Conservation (phyloP, 345 rosid species). For the Bruguiera parviflora region DNA sequence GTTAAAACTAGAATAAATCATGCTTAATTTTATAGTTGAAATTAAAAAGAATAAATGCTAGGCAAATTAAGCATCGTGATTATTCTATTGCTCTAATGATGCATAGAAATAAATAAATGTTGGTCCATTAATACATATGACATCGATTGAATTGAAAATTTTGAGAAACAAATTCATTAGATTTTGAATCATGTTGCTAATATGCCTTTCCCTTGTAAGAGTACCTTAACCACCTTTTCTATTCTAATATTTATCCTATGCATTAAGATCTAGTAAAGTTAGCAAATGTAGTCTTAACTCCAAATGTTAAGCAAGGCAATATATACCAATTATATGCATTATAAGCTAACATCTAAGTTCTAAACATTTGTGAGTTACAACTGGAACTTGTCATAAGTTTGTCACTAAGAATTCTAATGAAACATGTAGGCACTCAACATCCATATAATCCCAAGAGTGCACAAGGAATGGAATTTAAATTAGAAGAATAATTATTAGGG, state of each 20-base stretch:
- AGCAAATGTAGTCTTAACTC: not conserved
- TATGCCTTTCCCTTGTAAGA: constrained; percentile 57
- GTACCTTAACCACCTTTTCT: constrained; percentile 44
- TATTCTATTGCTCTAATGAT: not conserved
- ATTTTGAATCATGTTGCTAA: constrained; percentile 47
- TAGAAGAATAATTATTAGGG: too few relatives aligned
- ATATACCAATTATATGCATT: not conserved
- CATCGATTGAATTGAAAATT: constrained; percentile 13
- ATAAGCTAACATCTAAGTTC: too few relatives aligned
- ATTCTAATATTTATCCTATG: constrained; percentile 40
- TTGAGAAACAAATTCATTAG: constrained; percentile 53
- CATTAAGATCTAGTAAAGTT: not conserved
- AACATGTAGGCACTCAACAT: too few relatives aligned
- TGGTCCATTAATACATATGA: constrained; percentile 3
- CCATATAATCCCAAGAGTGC: too few relatives aligned
- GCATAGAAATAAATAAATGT: not conserved
- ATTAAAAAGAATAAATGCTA: not conserved
- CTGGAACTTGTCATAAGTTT: too few relatives aligned
- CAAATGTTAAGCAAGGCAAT: not conserved
- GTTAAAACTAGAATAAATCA: too few relatives aligned
- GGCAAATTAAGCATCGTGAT: not conserved
- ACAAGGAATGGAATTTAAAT: too few relatives aligned
- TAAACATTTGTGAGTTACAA: too few relatives aligned
- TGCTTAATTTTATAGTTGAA: not conserved
- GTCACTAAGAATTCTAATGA: too few relatives aligned